Evolutionary conservation across 805 yeast genomes (phyloP), one percentile per base, ranked within the genome.

Genomic region (Wickerhamomyces rabaulensis): DNA sequence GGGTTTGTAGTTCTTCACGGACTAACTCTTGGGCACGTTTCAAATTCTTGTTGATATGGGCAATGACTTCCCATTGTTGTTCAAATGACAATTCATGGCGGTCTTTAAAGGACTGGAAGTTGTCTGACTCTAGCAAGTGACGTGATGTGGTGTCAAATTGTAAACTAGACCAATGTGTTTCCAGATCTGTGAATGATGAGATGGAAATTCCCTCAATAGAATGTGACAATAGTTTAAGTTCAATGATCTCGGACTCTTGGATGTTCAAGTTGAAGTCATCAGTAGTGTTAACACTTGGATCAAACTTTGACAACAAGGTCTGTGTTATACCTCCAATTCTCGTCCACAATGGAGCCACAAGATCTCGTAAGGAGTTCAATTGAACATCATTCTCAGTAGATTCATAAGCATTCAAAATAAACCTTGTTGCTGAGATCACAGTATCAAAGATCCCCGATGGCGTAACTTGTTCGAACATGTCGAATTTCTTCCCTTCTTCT

Each of bases 401-500:
- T 35, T 52, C 60, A 21, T 52, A 44, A 10, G 43, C 38, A 1
- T 50, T 46, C 12, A 47, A 50, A 2, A 51, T 20, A 2, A 55
- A 40, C 39, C 50, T 56, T 37, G 42, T 37, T 1, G 44, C 41
- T 0, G 52, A 42, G 1, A 52, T 36, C 5, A 53, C 31, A 3
- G 57, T 44, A 20, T 60, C 64, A 27, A 60, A 29, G 0, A 60
- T 43, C 5, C 52, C 45, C 6, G 45, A 42, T 6, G 64, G 62
- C 1, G 57, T 57, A 5, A 57, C 46, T 45, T 60, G 63, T 35
- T 58, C 64, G n/a, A 45, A 47, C 42, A 51, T 48, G 26, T 53
- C 55, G 31, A 40, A 55, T 31, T 49, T 52, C 25, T 48, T 47
- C 16, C 42, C 54, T n/a, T 39, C 52, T 4, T 39, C 42, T 6